phyloP scores from a whole-genome alignment of 805 yeast genomes.

The Sporopachydermia quercuum region DNA sequence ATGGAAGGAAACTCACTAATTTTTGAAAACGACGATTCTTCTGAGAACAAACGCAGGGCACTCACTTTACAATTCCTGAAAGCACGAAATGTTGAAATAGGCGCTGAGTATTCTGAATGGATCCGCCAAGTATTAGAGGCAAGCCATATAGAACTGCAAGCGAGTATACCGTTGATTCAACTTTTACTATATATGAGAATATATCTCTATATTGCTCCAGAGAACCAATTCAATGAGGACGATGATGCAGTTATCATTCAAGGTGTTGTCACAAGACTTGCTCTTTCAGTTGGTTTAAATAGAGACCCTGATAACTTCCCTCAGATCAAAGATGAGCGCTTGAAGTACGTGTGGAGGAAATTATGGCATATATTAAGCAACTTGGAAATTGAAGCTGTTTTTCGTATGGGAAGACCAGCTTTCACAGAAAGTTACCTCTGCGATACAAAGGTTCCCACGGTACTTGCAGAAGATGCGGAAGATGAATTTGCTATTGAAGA shows the following conservation, averaged over 20 bases:
- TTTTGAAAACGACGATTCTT: background rate
- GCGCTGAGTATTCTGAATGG: background rate
- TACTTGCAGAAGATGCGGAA: background rate
- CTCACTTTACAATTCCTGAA: conserved; percentile 1
- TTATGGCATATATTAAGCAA: conserved; percentile 1
- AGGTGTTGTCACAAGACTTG: background rate
- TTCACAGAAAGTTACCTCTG: background rate
- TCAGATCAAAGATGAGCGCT: conserved; percentile 2
- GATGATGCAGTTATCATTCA: conserved; percentile 2
- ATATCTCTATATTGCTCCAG: conserved; percentile 2
- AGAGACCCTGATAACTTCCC: conserved; percentile 3
- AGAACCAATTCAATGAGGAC: conserved; percentile 1
- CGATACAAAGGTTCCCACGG: conserved; percentile 1
- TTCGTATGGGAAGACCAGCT: conserved; percentile 2
- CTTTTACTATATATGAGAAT: background rate
- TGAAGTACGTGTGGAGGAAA: background rate
- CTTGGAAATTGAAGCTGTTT: background rate
- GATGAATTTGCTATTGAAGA: background rate
- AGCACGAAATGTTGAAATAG: background rate
- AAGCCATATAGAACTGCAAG: background rate
- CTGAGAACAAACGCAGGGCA: background rate
- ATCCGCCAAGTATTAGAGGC: background rate
- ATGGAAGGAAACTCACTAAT: too few relatives aligned
- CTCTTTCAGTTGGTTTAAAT: background rate
- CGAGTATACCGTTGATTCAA: conserved; percentile 1